Percentiles rank a stretch among this genome's conserved stretches.
These are phyloP conservation scores for Alternaria triticimaculans DNA, from an alignment of 2,329 filamentous ascomycete species.

Conservation along the genomic window DNA sequence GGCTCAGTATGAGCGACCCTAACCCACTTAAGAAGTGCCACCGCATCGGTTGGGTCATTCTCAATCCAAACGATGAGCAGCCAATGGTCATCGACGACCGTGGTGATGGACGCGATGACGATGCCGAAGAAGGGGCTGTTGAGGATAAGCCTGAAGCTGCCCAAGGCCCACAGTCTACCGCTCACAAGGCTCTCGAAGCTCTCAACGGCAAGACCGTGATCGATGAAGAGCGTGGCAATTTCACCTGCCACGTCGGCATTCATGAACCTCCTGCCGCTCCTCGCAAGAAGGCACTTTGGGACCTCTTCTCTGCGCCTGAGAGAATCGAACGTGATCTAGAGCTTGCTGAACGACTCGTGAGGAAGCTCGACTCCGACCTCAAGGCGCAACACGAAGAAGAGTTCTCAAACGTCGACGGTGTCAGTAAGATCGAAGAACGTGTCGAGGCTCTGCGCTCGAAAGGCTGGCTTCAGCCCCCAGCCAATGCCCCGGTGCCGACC, in stretches of 20 bases:
- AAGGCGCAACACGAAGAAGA: slow-evolving; percentile 67
- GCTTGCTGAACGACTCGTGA: slow-evolving; percentile 80
- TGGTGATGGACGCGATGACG: slow-evolving; percentile 75
- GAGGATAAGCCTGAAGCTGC: slow-evolving; percentile 58
- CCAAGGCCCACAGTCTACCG: slow-evolving; percentile 59
- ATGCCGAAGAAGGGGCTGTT: slow-evolving; percentile 63
- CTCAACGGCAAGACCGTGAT: slow-evolving; percentile 98
- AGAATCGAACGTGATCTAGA: slow-evolving; percentile 89
- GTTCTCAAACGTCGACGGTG: slow-evolving; percentile 63
- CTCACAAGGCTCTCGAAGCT: slow-evolving; percentile 88
- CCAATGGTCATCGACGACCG: slow-evolving; percentile 68
- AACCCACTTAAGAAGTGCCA: slow-evolving; percentile 98
- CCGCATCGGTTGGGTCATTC: slow-evolving; percentile 97
- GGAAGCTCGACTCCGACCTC: slow-evolving; percentile 84
- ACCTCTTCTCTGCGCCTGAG: slow-evolving; percentile 92
- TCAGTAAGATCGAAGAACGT: slow-evolving; percentile 81
- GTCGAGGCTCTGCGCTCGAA: slow-evolving; percentile 80
- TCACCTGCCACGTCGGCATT: slow-evolving; percentile 95
- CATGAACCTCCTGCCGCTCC: slow-evolving; percentile 87
- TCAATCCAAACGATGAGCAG: slow-evolving; percentile 78
- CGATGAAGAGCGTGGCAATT: slow-evolving; percentile 91
- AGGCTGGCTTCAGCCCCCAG: slow-evolving; percentile 75
- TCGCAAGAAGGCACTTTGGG: slow-evolving; percentile 95
- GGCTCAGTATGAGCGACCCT: slow-evolving; percentile 93
- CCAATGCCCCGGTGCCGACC: slow-evolving; percentile 56